These are phyloP conservation scores for Botrytis squamosa DNA, from an alignment of 2,329 filamentous ascomycete genomes.

Conservation along the genomic window DNA sequence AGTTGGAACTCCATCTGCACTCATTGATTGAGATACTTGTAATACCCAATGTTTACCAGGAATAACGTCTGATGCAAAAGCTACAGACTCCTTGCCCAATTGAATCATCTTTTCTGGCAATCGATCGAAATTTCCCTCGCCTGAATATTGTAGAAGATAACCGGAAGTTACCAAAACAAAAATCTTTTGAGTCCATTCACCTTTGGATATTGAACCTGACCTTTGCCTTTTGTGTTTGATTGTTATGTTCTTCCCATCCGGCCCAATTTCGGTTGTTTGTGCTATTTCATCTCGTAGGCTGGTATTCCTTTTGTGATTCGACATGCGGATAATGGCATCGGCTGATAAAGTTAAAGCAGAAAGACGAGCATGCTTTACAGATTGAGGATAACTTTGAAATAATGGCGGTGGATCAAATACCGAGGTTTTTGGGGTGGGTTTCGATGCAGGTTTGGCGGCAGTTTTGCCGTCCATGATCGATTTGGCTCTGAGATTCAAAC, in stretches of 20 bases:
- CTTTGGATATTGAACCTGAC: conserved; percentile 42
- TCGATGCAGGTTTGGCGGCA: conserved; percentile 23
- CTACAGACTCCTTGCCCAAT: conserved; percentile 71
- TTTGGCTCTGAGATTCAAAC: conserved; percentile 33
- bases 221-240: conserved; percentile 42
- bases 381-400: conserved; percentile 84
- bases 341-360: conserved; percentile 65
- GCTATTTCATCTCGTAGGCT: conserved; percentile 43
- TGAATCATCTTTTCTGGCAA: conserved; percentile 72
- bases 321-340: conserved; percentile 65
- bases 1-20: conserved; percentile 53
- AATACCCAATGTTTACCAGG: conserved; percentile 79
- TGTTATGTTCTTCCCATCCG: conserved; percentile 41
- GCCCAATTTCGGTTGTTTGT: conserved; percentile 32
- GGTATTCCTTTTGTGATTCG: conserved; percentile 51
- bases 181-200: conserved; percentile 70
- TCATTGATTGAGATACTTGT: conserved; percentile 67
- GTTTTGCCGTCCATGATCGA: conserved; percentile 30
- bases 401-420: conserved; percentile 71
- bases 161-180: conserved; percentile 69
- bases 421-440: conserved; percentile 30
- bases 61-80: conserved; percentile 77
- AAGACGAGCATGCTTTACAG: conserved; percentile 71
- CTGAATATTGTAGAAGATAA: conserved; percentile 71
- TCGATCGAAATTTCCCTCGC: conserved; percentile 67